Conservation (phyloP, 768 basidiomycete species). For the Tylopilus subfusipes region DNA sequence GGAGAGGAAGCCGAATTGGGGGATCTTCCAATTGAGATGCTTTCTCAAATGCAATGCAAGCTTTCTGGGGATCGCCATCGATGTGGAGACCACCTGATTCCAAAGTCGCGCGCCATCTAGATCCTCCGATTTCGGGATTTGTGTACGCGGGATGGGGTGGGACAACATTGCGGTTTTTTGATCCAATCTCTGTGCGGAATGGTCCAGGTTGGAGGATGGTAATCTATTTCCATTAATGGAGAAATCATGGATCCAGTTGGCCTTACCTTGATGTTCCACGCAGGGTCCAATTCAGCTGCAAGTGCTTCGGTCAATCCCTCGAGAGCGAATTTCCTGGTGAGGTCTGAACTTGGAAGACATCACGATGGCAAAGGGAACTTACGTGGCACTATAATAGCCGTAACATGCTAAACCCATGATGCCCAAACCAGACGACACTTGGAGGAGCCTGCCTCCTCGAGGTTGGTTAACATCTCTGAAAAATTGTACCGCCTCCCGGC, state of each 20-base stretch:
- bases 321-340: slow-evolving; percentile 21
- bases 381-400: slow-evolving; percentile 29
- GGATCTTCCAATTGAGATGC: slow-evolving; percentile 19
- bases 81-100: background rate
- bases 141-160: slow-evolving; percentile 19
- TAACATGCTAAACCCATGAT: slow-evolving; percentile 5
- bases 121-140: slow-evolving; percentile 4
- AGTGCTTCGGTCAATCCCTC: slow-evolving; percentile 27
- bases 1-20: slow-evolving; percentile 21
- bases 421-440: slow-evolving; percentile 30
- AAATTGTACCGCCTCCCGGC: slow-evolving; percentile 27
- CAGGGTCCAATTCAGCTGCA: slow-evolving; percentile 2
- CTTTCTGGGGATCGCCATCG: slow-evolving; percentile 22
- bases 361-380: background rate
- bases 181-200: slow-evolving; percentile 5
- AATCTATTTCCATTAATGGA: slow-evolving; percentile 8
- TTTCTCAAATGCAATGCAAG: slow-evolving; percentile 19
- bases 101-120: slow-evolving; percentile 2
- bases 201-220: slow-evolving; percentile 23
- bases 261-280: slow-evolving; percentile 24
- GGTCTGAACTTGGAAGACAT: background rate
- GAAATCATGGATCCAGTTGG: background rate
- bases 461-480: slow-evolving; percentile 36
- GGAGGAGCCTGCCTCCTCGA: slow-evolving; percentile 34
- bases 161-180: background rate